Base-by-base conservation (phyloP, 768 basidiomycete genomes). In the Termitomyces sp. region DNA sequence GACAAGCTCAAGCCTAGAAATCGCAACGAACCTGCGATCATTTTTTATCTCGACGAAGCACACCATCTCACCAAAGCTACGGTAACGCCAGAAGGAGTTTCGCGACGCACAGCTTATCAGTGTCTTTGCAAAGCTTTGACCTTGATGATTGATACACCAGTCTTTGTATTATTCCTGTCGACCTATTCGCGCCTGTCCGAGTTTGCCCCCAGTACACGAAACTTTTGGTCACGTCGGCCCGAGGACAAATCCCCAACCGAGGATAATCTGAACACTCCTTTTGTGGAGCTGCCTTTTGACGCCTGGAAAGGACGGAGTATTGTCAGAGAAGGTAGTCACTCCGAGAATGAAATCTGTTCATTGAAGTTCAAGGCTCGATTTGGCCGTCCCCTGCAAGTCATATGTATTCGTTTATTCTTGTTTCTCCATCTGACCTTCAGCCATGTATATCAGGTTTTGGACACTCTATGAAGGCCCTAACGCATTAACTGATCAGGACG, bases 271-370 rank as follows among this genome's bases (percentile, higher is more conserved):
- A 13, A 48, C 3, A 18, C 44, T 6, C 56, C 54, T 12, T 56
- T 50, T 25, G 54, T 56, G 2, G 48, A 56, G 15, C 49, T 56
- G 27, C 54, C 54, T 50, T 56, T 50, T 13, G 54, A 56, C 7
- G 15, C 4, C 7, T 45, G 33, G 44, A 46, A 33, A 7, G 3
- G 27, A 7, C 1, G 3, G 20, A 33, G 3, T 0, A 5, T 33
- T n/a, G 45, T 46, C 6, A 15, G 3, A 1, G 45, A 46, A 46
- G 45, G 45, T 12, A 15, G 12, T 0, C 45, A 46, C 31, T 32
- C 45, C 7, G 1, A 25, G 1, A 5, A 31, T 2, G 18, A 46
- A 9, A 46, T 46, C 6, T 46, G 45, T 22, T 46, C 45, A 1
- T 22, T 46, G 18, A 31, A 32, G 31, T 46, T 46, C 31, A 46